Base-by-base conservation (phyloP, 2,329 filamentous ascomycete genomes). In the Claviceps sp. region DNA sequence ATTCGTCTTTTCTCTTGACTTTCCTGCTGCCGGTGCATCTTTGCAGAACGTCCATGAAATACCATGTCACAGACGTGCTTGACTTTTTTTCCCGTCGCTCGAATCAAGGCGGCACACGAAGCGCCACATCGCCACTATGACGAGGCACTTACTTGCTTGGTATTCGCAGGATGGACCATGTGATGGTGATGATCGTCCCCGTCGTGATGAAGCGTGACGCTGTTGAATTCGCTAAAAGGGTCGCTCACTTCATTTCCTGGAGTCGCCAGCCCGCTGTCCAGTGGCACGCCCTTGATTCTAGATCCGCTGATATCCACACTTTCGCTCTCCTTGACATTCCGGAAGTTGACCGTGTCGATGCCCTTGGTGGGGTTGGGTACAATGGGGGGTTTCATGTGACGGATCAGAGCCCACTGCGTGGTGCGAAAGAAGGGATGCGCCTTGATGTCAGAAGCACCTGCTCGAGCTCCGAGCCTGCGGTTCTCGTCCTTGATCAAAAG, bases 151-250 rank as follows among this genome's bases (percentile, higher is more conserved):
- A 43, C 52, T 47, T 53, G 44, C 45, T 47, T 47, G 38, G 14
- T n/a, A 11, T 37, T 11, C 11, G 30, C 26, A 58, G 57, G 47
- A 37, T 56, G 55, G 40, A 57, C 56, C 24, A 62, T 62, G 50
- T 70, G 64, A 46, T 57, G 58, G 51, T 58, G 58, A 52, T 82
- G 73, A 48, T 89, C 86, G 59, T 96, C 91, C 16, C 89, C 93
- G 52, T 97, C 93, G 64, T 98, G 93, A 67, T 97, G 91, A 55
- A 98, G 74, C 49, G 93, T 98, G 43, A 98, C 90, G 65, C 88
- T 95, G 74, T 97, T 98, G 70, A 98, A 98, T 67, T 97, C 93
- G 68, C 96, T 88, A 65, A 98, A 98, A 1, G 93, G 93, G 75
- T 98, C 93, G 3, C 80, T 75, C 40, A 84, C 65, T 64, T 96